Evolutionary conservation across 2,329 filamentous ascomycete genomes (phyloP).

Genomic region (Fusarium sp.): DNA sequence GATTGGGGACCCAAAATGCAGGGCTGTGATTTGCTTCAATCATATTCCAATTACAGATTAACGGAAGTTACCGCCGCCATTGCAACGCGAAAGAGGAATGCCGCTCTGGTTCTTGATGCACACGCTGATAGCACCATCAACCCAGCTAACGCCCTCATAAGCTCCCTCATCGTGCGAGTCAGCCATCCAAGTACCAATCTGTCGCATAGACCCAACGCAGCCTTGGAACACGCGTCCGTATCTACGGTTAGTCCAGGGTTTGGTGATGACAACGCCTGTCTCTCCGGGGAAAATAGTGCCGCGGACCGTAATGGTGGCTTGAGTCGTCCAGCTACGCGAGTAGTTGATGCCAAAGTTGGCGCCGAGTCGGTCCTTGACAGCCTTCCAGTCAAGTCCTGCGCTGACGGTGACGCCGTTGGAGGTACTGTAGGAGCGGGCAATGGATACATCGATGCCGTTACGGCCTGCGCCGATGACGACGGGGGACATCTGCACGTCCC

Average conservation of each 20-base stretch:
- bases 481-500: conserved; percentile 35
- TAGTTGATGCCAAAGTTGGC: conserved; percentile 14
- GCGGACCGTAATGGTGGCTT: conserved; percentile 6
- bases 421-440: not conserved
- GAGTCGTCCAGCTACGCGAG: conserved; percentile 17
- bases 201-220: conserved; percentile 4
- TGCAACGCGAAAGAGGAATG: conserved; percentile 18
- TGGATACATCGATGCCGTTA: not conserved
- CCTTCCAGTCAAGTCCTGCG: not conserved
- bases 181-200: conserved; percentile 20
- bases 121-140: conserved; percentile 18
- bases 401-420: conserved; percentile 18
- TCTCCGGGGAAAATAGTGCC: not conserved
- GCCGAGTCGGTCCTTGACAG: conserved; percentile 5
- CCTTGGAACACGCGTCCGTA: conserved; percentile 11
- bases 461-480: conserved; percentile 20
- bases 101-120: conserved; percentile 16
- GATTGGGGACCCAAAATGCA: too few relatives aligned
- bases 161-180: conserved; percentile 11
- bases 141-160: conserved; percentile 23
- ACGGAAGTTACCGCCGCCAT: conserved; percentile 12
- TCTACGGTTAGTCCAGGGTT: conserved; percentile 11
- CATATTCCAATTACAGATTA: not conserved
- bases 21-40: too few relatives aligned
- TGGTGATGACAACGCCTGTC: conserved; percentile 15